phyloP scores from a whole-genome alignment of 305 asterid genomes.

The Solanum aculeatissimum region DNA sequence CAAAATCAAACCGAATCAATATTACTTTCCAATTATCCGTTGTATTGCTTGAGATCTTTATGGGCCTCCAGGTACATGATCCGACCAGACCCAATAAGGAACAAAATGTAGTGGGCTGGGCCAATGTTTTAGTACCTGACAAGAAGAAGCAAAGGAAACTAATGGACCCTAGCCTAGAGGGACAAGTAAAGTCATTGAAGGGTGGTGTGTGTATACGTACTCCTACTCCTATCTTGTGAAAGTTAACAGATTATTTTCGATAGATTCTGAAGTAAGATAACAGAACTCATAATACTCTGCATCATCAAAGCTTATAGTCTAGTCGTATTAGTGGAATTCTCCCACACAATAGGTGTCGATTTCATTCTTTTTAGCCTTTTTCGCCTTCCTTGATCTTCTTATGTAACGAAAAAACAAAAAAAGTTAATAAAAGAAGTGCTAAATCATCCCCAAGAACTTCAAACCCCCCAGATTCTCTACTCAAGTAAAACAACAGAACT shows the following conservation, averaged over 20 bases:
- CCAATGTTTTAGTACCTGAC: neutral
- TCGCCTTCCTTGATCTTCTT: neutral
- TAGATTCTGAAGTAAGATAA: neutral
- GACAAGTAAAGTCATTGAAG: neutral
- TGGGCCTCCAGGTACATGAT: neutral
- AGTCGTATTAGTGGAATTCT: neutral
- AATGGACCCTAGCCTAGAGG: conserved; percentile 4
- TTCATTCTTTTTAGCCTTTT: neutral
- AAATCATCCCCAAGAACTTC: neutral
- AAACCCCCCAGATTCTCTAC: too few species aligned
- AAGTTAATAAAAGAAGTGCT: neutral
- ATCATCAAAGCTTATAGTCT: neutral
- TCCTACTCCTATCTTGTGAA: neutral
- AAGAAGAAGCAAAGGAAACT: neutral
- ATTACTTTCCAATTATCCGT: too few species aligned
- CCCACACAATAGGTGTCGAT: neutral
- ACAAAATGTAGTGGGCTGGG: conserved; percentile 5
- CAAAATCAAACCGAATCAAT: too few species aligned
- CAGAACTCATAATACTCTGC: neutral
- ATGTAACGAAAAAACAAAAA: neutral
- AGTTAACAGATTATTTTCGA: neutral
- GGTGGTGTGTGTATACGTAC: rapidly evolving
- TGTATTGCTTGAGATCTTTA: too few species aligned
- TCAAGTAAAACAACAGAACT: neutral
- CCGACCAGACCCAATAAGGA: neutral